Evolutionary conservation across 179 eudicot genomes (phyloP), one percentile per base, ranked within the genome.

Genomic region (Silene coronaria): DNA sequence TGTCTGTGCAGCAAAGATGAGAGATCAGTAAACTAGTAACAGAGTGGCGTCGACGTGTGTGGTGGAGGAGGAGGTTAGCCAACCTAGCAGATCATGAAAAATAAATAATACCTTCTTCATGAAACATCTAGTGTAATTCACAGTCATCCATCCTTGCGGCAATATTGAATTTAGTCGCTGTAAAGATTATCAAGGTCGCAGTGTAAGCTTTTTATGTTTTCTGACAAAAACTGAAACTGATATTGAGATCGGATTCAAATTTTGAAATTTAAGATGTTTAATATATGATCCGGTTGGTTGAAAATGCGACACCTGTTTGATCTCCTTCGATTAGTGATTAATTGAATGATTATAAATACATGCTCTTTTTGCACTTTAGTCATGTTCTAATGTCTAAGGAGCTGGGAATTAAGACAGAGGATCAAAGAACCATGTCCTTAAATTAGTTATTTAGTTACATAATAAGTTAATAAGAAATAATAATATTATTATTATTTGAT

Each of bases 1-100:
- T 46, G 51, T 17, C 24, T 63, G 68, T 61, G 28, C 27, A 10
- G 55, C 23, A 73, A 36, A 63, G 69, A 51, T 51, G 16, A 51
- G 19, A 51, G 57, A 53, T 53, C 58, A 14, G 58, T 16, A 53
- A 13, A 14, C 58, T 16, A 14, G 19, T n/a, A 21, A 27, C 28
- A 21, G 17, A 19, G 59, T 51, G 59, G 68, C 21, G 17, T 73
- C 67, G 76, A 61, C 69, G 76, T 55, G 64, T 66, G 71, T 46
- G 71, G 75, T 14, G 58, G 30, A 71, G 57, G 55, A 38, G 48
- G 36, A 57, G 28, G 42, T 46, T 45, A 13, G 71, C 66, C 76
- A 71, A 63, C 80, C 71, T 71, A 71, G 76, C 76, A 4, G 34
- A 66, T 16, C 26, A 72, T 36, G 51, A 42, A 38, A 78, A 32